phyloP scores from a whole-genome alignment of 2,329 filamentous ascomycete genomes.

The Dothistroma pini region DNA sequence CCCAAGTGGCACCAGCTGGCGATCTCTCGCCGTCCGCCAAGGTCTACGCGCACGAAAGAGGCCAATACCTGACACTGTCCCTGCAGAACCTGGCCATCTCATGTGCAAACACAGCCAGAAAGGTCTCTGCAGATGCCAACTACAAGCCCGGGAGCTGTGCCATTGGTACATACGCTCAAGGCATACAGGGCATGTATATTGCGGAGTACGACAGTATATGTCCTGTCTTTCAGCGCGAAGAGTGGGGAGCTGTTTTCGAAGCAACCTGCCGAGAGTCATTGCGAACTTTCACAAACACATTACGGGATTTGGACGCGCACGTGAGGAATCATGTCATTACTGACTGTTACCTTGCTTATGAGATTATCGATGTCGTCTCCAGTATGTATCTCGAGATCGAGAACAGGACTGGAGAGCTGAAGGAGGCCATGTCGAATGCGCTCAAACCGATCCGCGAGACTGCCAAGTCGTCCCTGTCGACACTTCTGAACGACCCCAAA shows the following conservation, averaged over 20 bases:
- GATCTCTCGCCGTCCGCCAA: constrained; percentile 59
- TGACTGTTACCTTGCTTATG: constrained; percentile 92
- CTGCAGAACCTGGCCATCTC: constrained; percentile 84
- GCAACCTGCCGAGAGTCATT: constrained; percentile 74
- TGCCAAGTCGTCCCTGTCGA: constrained; percentile 77
- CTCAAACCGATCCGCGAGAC: constrained; percentile 89
- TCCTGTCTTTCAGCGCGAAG: constrained; percentile 77
- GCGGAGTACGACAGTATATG: constrained; percentile 91
- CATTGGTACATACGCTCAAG: constrained; percentile 82
- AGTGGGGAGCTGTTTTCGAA: constrained; percentile 76
- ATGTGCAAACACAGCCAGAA: constrained; percentile 72
- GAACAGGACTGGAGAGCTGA: constrained; percentile 77
- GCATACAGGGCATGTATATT: constrained; percentile 79
- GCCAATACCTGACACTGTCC: constrained; percentile 77
- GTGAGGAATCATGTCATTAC: constrained; percentile 82
- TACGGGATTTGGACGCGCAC: constrained; percentile 84
- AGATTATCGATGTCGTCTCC: constrained; percentile 88
- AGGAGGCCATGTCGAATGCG: constrained; percentile 75
- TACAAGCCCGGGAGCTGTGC: constrained; percentile 89
- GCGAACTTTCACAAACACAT: constrained; percentile 75
- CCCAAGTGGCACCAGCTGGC: constrained; percentile 24
- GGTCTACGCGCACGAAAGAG: constrained; percentile 81
- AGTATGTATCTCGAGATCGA: constrained; percentile 76
- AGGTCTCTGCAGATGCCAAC: constrained; percentile 69
- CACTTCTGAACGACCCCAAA: constrained; percentile 79